A percentile compares a stretch with the other conserved stretches of the same genome.
Conservation (phyloP, 1,284 basidiomycete species). For the Earliella scabrosa region DNA sequence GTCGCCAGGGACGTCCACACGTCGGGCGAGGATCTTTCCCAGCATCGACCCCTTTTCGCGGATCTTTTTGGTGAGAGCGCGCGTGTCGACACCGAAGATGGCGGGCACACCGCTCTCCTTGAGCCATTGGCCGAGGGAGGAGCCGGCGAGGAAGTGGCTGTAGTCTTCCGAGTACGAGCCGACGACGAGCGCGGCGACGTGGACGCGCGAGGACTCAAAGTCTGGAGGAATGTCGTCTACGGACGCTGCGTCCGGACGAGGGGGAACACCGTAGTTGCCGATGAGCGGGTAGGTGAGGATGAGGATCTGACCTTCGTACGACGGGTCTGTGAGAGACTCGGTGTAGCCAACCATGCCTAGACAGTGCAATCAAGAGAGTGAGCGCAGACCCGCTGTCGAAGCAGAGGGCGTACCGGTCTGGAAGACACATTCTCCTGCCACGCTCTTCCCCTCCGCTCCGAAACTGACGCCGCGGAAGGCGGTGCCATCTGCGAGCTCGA, state of each 20-base stretch:
- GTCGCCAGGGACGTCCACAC: slow-evolving; percentile 42
- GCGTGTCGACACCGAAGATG: slow-evolving; percentile 96
- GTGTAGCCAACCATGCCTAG: slow-evolving; percentile 99
- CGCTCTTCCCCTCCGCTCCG: slow-evolving; percentile 89
- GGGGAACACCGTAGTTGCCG: slow-evolving; percentile 99
- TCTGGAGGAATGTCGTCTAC: slow-evolving; percentile 73
- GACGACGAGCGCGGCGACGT: slow-evolving; percentile 90
- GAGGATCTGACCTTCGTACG: slow-evolving; percentile 98
- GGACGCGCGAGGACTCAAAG: slow-evolving; percentile 96
- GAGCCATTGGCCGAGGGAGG: slow-evolving; percentile 91
- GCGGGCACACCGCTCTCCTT: slow-evolving; percentile 96
- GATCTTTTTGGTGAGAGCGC: slow-evolving; percentile 95
- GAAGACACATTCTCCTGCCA: slow-evolving; percentile 99
- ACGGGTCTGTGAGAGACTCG: slow-evolving; percentile 98
- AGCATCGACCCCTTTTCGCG: slow-evolving; percentile 95
- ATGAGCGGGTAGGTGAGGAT: slow-evolving; percentile 97
- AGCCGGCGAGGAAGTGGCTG: slow-evolving; percentile 93
- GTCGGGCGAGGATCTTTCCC: slow-evolving; percentile 77
- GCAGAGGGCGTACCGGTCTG: slow-evolving; percentile 84
- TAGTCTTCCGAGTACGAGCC: slow-evolving; percentile 95
- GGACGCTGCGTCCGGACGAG: slow-evolving; percentile 56
- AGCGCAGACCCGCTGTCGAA: not conserved
- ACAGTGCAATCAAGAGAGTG: not conserved
- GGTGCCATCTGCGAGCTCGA: slow-evolving; percentile 93
- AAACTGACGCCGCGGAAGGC: slow-evolving; percentile 92